A percentile compares a stretch with the other conserved stretches of the same genome.
These are phyloP conservation scores for Colletotrichum filicis DNA, from an alignment of 2,329 filamentous ascomycete genomes.

Conservation along the genomic window DNA sequence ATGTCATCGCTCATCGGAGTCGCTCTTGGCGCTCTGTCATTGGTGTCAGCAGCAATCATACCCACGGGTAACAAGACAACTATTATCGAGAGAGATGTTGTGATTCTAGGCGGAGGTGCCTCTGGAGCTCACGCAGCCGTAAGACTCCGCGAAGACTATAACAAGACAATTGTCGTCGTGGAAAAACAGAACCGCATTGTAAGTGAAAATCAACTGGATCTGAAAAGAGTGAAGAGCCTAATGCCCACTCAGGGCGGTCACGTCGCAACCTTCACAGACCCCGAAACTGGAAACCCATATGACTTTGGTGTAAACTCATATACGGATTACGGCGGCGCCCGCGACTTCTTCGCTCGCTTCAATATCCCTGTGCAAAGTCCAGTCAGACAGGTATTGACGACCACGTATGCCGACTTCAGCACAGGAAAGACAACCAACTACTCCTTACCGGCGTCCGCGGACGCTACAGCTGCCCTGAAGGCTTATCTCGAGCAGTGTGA, in stretches of 20 bases:
- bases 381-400: constrained; percentile 40
- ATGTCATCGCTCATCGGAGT: not conserved
- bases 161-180: constrained; percentile 47
- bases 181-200: constrained; percentile 47
- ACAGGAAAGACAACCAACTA: constrained; percentile 46
- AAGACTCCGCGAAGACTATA: constrained; percentile 47
- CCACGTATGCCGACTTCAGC: constrained; percentile 48
- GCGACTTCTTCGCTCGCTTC: constrained; percentile 57
- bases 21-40: not conserved
- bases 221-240: constrained; percentile 18
- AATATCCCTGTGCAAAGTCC: constrained; percentile 45
- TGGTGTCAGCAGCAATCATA: not conserved
- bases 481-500: constrained; percentile 43
- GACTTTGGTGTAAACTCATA: constrained; percentile 52
- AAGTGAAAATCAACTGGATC: constrained; percentile 4
- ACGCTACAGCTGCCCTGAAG: constrained; percentile 39
- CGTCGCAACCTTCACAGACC: constrained; percentile 57
- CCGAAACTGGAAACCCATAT: constrained; percentile 45
- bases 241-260: constrained; percentile 56
- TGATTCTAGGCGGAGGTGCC: constrained; percentile 50
- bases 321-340: constrained; percentile 50
- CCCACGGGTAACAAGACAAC: not conserved
- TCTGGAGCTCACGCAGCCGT: constrained; percentile 50
- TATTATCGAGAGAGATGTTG: constrained; percentile 44
- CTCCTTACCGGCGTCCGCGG: constrained; percentile 36